phyloP scores from a whole-genome alignment of 2,329 filamentous ascomycete species.

The Teratosphaeria nubilosa region DNA sequence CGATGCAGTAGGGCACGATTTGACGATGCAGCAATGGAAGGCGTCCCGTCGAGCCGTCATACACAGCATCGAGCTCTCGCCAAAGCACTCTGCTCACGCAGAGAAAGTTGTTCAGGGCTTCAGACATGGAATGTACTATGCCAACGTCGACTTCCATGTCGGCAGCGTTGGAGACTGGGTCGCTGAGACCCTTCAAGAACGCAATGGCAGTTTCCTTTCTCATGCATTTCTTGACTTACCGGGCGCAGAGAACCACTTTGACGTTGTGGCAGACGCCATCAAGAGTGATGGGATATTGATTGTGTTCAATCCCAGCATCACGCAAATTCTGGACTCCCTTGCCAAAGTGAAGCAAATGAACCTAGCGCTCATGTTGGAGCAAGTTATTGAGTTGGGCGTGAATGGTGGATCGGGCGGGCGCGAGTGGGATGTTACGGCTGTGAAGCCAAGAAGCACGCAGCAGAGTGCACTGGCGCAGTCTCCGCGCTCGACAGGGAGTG shows the following conservation, averaged over 20 bases:
- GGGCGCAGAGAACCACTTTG: constrained; percentile 44
- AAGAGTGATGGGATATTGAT: constrained; percentile 55
- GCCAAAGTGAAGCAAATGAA: constrained; percentile 42
- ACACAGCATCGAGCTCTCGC: constrained; percentile 60
- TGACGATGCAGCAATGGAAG: constrained; percentile 25
- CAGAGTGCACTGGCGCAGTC: not conserved
- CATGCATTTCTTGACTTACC: constrained; percentile 68
- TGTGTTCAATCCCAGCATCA: constrained; percentile 68
- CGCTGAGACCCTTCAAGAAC: constrained; percentile 37
- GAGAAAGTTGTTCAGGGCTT: constrained; percentile 56
- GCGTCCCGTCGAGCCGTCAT: constrained; percentile 54
- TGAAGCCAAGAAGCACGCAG: constrained; percentile 25
- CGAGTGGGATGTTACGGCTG: constrained; percentile 54
- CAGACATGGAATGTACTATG: constrained; percentile 57
- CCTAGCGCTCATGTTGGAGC: constrained; percentile 49
- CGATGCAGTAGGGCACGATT: constrained; percentile 15
- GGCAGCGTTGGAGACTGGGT: constrained; percentile 57
- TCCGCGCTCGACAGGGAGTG: not conserved
- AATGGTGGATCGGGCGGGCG: constrained; percentile 45
- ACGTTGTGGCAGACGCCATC: constrained; percentile 46
- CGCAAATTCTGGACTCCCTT: constrained; percentile 61
- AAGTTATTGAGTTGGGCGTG: constrained; percentile 47
- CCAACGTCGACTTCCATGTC: constrained; percentile 64
- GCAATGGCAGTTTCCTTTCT: constrained; percentile 50
- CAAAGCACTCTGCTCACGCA: constrained; percentile 54